phyloP scores from a whole-genome alignment of 1,139 yeast genomes.

The Sugiyamaella sp. region DNA sequence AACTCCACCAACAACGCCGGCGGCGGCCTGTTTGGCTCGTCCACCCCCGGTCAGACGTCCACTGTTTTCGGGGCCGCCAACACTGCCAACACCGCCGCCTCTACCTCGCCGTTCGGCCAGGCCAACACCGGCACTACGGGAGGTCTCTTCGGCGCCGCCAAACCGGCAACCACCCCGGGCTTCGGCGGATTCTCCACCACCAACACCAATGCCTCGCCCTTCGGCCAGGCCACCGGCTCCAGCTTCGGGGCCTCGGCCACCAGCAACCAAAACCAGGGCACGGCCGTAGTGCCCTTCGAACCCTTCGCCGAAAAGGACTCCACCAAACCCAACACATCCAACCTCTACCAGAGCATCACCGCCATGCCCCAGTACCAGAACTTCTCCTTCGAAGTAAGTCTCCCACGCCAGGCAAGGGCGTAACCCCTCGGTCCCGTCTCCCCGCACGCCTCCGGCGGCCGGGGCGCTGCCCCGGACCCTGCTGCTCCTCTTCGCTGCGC shows the following conservation, averaged over 20 bases:
- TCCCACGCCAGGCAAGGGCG: too few relatives aligned
- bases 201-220: slow-evolving; percentile 36
- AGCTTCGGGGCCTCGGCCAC: slow-evolving; percentile 30
- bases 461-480: not conserved
- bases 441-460: not conserved
- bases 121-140: slow-evolving; percentile 24
- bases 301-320: slow-evolving; percentile 83
- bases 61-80: slow-evolving; percentile 29
- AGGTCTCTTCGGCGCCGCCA: slow-evolving; percentile 27
- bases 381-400: slow-evolving; percentile 53
- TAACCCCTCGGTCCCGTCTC: too few relatives aligned
- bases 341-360: slow-evolving; percentile 71
- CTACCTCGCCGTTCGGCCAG: slow-evolving; percentile 37
- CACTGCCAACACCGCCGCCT: slow-evolving; percentile 30
- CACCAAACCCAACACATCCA: slow-evolving; percentile 51
- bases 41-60: slow-evolving; percentile 24
- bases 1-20: slow-evolving; percentile 31
- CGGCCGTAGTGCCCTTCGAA: slow-evolving; percentile 55
- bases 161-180: slow-evolving; percentile 31
- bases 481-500: not conserved
- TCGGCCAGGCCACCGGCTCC: slow-evolving; percentile 27
- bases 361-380: slow-evolving; percentile 90
- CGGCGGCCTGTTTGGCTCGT: slow-evolving; percentile 44
- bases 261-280: slow-evolving; percentile 59
- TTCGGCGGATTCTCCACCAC: slow-evolving; percentile 44